phyloP scores from a whole-genome alignment of 768 basidiomycete genomes.

The Tremella yokohamensis region DNA sequence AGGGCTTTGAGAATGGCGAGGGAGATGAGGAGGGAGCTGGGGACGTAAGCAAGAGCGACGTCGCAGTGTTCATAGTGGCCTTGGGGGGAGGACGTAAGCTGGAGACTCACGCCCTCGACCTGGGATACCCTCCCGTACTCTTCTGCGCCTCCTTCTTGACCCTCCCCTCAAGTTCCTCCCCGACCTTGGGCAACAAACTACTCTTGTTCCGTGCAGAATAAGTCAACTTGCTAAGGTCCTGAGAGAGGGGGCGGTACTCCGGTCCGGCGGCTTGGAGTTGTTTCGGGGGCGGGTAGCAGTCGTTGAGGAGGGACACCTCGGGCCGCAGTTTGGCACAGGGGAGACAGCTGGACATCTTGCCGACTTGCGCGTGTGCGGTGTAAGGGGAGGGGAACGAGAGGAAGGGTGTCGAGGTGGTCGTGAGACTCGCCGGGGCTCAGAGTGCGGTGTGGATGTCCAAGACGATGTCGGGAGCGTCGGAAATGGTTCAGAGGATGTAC shows the following conservation, averaged over 20 bases:
- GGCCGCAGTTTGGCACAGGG: slow-evolving; percentile 23
- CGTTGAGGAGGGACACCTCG: slow-evolving; percentile 59
- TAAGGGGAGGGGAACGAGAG: too few relatives aligned
- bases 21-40: slow-evolving; percentile 64
- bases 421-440: too few relatives aligned
- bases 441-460: too few relatives aligned
- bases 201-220: slow-evolving; percentile 46
- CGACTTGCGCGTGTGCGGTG: too few relatives aligned
- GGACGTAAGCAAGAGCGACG: not conserved
- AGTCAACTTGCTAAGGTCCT: slow-evolving; percentile 48
- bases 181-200: slow-evolving; percentile 42
- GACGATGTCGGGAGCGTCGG: too few relatives aligned
- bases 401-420: too few relatives aligned
- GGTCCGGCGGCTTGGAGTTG: slow-evolving; percentile 70
- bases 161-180: slow-evolving; percentile 45
- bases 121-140: slow-evolving; percentile 68
- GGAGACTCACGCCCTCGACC: slow-evolving; percentile 69
- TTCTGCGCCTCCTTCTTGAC: slow-evolving; percentile 41
- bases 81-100: slow-evolving; percentile 2
- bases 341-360: slow-evolving; percentile 8
- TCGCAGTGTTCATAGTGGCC: not conserved
- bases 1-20: slow-evolving; percentile 76
- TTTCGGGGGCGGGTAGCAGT: slow-evolving; percentile 80
- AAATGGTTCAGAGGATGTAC: too few relatives aligned
- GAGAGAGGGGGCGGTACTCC: slow-evolving; percentile 47